Conservation (phyloP, 75 land plant genomes). For the Pinus albicaulis region DNA sequence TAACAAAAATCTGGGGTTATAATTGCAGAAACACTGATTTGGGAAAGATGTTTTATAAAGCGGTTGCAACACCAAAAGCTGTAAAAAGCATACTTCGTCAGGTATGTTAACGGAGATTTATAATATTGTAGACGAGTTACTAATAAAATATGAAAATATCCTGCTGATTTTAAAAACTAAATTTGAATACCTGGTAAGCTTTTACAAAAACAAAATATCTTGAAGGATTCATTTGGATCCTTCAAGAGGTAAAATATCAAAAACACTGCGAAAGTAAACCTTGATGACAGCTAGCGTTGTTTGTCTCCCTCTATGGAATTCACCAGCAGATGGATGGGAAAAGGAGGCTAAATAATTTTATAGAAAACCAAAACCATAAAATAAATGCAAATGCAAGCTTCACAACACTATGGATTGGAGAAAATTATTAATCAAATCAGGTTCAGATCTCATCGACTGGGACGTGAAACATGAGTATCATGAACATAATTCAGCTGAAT, state of each 20-base stretch:
- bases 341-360: neutral
- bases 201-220: neutral
- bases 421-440: neutral
- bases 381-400: neutral
- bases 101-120: constrained; percentile 32
- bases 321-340: neutral
- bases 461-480: neutral
- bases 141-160: neutral
- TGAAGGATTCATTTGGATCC: neutral
- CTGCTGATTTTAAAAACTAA: neutral
- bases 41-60: constrained; percentile 67
- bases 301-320: neutral
- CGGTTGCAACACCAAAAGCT: constrained; percentile 83
- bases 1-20: neutral
- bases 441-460: neutral
- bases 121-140: neutral
- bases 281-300: neutral
- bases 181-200: too few relatives aligned
- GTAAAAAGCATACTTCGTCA: constrained; percentile 85
- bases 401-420: neutral
- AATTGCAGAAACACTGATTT: constrained; percentile 66
- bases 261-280: neutral
- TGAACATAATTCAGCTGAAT: neutral
- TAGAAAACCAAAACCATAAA: neutral
- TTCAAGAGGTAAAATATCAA: neutral